Base-by-base conservation (phyloP, 2,329 filamentous ascomycete species). In the Ceratocystis lukuohia region DNA sequence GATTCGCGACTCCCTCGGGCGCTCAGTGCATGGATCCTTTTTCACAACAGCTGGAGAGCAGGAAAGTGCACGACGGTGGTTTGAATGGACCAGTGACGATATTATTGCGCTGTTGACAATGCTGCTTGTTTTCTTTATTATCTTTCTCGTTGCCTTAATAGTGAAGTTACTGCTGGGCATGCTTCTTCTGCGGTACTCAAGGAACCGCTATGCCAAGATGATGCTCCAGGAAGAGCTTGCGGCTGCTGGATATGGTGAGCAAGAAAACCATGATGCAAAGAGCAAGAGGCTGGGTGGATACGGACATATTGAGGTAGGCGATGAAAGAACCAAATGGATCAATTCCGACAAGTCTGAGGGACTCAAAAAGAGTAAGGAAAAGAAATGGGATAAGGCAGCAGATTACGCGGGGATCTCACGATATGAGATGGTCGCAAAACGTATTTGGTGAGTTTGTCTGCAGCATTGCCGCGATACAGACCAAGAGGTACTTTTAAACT, bases 381-480 rank as follows among this genome's bases (percentile, higher is more conserved):
- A 77, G 64, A 80, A 80, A 66, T 81, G 83, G 64, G 84, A 67
- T 22, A 70, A 69, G 1, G 73, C 74, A 1, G 70, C 68, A 3
- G 77, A 78, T 83, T 74, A 84, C 84, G 75, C 88, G 81, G 72
- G 84, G 77, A 74, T 90, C 85, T 69, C 84, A 81, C 82, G 94
- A 71, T 99, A 96, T 77, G 91, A 91, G 73, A 96, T 97, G 94
- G 87, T 91, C 71, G 90, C 91, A 0, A 97, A 96, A 81, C 83
- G 94, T 74, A 99, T 99, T 71, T 99, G 94, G 94, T 97, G 76
- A 68, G n/a, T 37, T 37, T 37, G 33, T 3, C 33, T 10, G 33
- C 33, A 37, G 33, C 33, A 10, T 37, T 37, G 33, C 33, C 33
- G 33, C 33, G 33, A 37, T 37, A 10, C 33, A 37, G 33, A 10